phyloP scores from a whole-genome alignment of 116 monocot genomes.

The Cymodocea nodosa region DNA sequence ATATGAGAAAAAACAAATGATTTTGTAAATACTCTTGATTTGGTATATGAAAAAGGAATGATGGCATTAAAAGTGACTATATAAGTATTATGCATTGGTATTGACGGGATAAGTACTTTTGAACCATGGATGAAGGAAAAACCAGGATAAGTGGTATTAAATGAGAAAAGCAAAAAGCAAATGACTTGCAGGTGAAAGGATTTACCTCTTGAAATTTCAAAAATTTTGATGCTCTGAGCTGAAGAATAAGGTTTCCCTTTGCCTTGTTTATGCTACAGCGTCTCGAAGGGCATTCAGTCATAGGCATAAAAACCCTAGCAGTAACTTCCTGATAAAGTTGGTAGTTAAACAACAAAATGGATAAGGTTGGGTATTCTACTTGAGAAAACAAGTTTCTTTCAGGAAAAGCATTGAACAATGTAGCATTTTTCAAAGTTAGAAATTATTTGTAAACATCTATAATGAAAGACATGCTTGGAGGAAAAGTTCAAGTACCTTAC shows the following conservation, averaged over 20 bases:
- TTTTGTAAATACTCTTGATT: too few relatives aligned
- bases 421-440: too few relatives aligned
- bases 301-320: conserved; percentile 90
- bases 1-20: too few relatives aligned
- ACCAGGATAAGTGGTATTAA: too few relatives aligned
- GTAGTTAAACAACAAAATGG: not conserved
- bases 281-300: conserved; percentile 74
- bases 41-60: too few relatives aligned
- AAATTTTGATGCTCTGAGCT: conserved; percentile 94
- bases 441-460: too few relatives aligned
- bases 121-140: too few relatives aligned
- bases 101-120: too few relatives aligned
- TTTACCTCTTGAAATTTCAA: conserved; percentile 92
- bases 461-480: not conserved
- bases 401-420: too few relatives aligned
- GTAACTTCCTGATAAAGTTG: conserved; percentile 71
- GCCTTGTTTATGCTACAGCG: conserved; percentile 74
- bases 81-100: too few relatives aligned
- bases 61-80: too few relatives aligned
- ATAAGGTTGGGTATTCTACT: not conserved
- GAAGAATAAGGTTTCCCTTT: conserved; percentile 95
- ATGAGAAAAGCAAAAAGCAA: not conserved
- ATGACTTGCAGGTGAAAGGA: not conserved
- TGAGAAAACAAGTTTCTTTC: too few relatives aligned
- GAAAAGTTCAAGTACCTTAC: conserved; percentile 14